Conservation (phyloP, 2,329 filamentous ascomycete species). For the Blumeriella jaapii region DNA sequence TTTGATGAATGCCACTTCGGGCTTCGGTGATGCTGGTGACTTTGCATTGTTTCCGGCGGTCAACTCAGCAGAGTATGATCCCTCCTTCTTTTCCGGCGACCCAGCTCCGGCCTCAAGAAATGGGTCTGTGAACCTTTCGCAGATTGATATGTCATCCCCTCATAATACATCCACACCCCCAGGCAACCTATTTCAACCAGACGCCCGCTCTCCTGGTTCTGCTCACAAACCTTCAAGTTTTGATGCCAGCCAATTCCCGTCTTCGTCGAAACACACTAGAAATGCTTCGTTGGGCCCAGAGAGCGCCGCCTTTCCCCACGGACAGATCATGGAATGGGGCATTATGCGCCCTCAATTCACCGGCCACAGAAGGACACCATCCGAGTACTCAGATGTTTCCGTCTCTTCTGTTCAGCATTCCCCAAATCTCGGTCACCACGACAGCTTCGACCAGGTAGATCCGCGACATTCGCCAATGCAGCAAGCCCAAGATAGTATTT, state of each 20-base stretch:
- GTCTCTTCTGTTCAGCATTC: conserved; percentile 77
- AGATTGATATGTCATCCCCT: conserved; percentile 37
- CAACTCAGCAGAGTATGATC: conserved; percentile 43
- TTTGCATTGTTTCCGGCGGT: conserved; percentile 56
- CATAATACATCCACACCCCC: conserved; percentile 23
- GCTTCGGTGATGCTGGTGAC: conserved; percentile 41
- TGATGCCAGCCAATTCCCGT: conserved; percentile 24
- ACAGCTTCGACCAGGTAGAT: conserved; percentile 65
- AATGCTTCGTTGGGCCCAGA: conserved; percentile 27
- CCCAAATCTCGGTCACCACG: conserved; percentile 66
- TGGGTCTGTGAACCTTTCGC: conserved; percentile 34
- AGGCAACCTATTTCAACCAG: conserved; percentile 22
- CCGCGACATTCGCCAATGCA: conserved; percentile 71
- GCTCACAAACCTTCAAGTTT: conserved; percentile 26
- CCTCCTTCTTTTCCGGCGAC: conserved; percentile 48
- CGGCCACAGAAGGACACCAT: conserved; percentile 71
- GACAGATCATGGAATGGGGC: conserved; percentile 44
- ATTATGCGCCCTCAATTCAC: conserved; percentile 53
- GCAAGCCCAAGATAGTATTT: conserved; percentile 60
- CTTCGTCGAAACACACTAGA: conserved; percentile 25
- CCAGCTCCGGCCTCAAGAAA: conserved; percentile 30
- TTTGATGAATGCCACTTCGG: conserved; percentile 38
- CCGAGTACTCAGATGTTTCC: conserved; percentile 87
- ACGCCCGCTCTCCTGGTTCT: conserved; percentile 26
- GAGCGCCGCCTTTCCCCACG: conserved; percentile 38